Percentiles rank a stretch among this genome's conserved stretches.
phyloP scores from a whole-genome alignment of 2,329 filamentous ascomycete species.

The Aspergillus sp. region DNA sequence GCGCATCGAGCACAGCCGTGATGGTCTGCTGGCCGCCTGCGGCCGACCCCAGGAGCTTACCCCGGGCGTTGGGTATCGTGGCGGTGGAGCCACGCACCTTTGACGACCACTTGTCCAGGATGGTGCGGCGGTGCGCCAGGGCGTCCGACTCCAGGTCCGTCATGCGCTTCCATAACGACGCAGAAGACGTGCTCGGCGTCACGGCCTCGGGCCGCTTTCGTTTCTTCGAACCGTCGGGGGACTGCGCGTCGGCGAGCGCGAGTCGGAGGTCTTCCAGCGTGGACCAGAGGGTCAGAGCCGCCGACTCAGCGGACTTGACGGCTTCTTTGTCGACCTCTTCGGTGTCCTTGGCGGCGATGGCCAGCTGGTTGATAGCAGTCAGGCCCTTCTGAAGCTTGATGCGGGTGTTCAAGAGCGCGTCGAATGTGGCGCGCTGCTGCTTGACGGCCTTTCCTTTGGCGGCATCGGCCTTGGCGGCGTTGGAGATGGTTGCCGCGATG shows the following conservation, averaged over 20 bases:
- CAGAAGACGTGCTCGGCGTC: conserved; percentile 52
- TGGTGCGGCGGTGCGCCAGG: conserved; percentile 62
- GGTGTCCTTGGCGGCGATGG: conserved; percentile 41
- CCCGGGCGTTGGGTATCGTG: conserved; percentile 55
- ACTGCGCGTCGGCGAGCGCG: conserved; percentile 36
- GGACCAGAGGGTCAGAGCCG: conserved; percentile 80
- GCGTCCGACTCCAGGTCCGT: conserved; percentile 61
- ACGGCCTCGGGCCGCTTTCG: conserved; percentile 52
- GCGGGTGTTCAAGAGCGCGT: conserved; percentile 81
- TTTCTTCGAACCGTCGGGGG: conserved; percentile 33
- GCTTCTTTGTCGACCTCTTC: conserved; percentile 39
- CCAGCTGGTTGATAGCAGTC: conserved; percentile 73
- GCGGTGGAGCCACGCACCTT: conserved; percentile 62
- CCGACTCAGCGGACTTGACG: conserved; percentile 77
- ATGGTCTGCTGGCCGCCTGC: conserved; percentile 51
- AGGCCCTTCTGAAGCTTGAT: conserved; percentile 93
- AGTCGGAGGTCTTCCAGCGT: conserved; percentile 53
- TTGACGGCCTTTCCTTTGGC: conserved; percentile 85
- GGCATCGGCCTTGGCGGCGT: conserved; percentile 71
- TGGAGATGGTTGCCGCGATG: conserved; percentile 61
- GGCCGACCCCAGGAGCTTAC: conserved; percentile 58
- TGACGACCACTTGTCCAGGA: conserved; percentile 85
- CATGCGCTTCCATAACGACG: conserved; percentile 71
- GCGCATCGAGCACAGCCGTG: conserved; percentile 43
- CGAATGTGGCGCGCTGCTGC: conserved; percentile 79